Evolutionary conservation across 768 basidiomycete genomes (phyloP).

Genomic region (Termitomyces sp.): DNA sequence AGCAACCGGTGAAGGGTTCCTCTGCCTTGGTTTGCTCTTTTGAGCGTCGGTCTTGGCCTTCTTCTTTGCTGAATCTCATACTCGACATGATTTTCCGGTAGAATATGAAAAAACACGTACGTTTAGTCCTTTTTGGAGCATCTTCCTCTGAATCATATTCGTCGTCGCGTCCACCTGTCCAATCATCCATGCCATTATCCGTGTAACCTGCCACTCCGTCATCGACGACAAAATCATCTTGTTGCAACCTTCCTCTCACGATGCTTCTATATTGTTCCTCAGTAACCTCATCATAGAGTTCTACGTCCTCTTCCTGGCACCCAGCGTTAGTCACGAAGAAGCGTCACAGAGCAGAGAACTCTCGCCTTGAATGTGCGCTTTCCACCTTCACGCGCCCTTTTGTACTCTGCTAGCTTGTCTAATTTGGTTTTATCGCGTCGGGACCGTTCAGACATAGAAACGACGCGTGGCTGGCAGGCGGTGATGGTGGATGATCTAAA

Average conservation of each 20-base stretch:
- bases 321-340: slow-evolving; percentile 1
- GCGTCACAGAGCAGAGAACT: neutral
- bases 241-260: slow-evolving; percentile 76
- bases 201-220: slow-evolving; percentile 90
- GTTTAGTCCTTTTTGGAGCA: slow-evolving; percentile 37
- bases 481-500: neutral
- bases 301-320: slow-evolving; percentile 51
- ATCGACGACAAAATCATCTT: slow-evolving; percentile 94
- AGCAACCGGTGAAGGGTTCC: slow-evolving; percentile 47
- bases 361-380: slow-evolving; percentile 13
- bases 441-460: slow-evolving; percentile 36
- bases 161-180: slow-evolving; percentile 60
- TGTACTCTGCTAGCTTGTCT: slow-evolving; percentile 17
- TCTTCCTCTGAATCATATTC: slow-evolving; percentile 58
- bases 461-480: neutral
- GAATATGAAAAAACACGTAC: slow-evolving; percentile 23
- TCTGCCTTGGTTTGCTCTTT: slow-evolving; percentile 43
- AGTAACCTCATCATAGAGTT: slow-evolving; percentile 85
- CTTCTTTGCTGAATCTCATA: slow-evolving; percentile 28
- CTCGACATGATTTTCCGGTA: neutral
- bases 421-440: slow-evolving; percentile 30
- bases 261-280: slow-evolving; percentile 88
- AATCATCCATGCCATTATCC: slow-evolving; percentile 97
- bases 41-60: slow-evolving; percentile 35
- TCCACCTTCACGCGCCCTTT: slow-evolving; percentile 14